A percentile compares a stretch with the other conserved stretches of the same genome.
Conservation (phyloP, 352 stramenopile genomes). For the Blastocystis hominis region DNA sequence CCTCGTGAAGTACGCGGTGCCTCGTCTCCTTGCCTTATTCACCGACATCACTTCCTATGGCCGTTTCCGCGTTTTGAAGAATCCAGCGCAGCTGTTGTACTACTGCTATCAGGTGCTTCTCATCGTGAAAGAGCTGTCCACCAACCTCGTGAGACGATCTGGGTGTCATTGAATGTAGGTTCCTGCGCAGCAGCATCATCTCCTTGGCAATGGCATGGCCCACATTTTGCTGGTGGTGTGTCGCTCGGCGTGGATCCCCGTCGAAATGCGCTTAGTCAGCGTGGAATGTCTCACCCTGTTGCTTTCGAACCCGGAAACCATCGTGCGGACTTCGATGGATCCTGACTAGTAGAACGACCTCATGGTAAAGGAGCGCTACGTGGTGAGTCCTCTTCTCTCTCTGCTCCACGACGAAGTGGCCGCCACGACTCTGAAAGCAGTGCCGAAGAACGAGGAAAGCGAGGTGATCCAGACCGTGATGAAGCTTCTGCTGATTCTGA, state of each 20-base stretch:
- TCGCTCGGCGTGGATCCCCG: neutral
- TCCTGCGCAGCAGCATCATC: neutral
- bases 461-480: neutral
- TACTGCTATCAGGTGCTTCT: conserved; percentile 1
- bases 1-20: conserved; percentile 23
- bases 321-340: neutral
- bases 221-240: neutral
- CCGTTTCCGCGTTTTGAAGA: neutral
- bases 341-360: neutral
- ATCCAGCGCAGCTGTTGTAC: neutral
- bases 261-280: neutral
- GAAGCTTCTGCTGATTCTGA: neutral
- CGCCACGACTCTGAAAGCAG: neutral
- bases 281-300: neutral
- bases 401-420: neutral
- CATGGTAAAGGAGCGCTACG: neutral
- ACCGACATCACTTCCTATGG: neutral
- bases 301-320: neutral
- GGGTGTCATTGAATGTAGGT: neutral
- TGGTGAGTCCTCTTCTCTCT: neutral
- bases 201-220: conserved; percentile 12
- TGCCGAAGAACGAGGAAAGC: neutral
- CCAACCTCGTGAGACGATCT: neutral
- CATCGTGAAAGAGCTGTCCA: neutral
- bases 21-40: neutral